Base-by-base conservation (phyloP, 805 yeast genomes). In the Starmera quercuum region DNA sequence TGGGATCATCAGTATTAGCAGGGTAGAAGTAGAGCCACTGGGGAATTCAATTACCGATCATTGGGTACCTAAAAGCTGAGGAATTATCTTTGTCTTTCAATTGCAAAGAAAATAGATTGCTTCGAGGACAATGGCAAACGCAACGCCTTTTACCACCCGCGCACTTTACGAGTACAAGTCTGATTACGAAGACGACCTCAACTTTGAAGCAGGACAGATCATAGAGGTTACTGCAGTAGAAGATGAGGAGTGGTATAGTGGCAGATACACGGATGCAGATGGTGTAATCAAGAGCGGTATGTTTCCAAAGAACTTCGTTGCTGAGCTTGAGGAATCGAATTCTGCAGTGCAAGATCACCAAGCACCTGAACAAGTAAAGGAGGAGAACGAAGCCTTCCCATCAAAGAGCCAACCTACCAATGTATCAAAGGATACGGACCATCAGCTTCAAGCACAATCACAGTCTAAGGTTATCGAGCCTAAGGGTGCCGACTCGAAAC, bases 241-340 rank as follows among this genome's bases (percentile, higher is more conserved):
- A 45, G 97, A 90, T 55, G 95, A 78, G 6, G 95, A 88, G 42
- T 92, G 97, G 97, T 82, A 74, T 51, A 64, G 71, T 26, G 98
- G 98, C 4, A 61, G 66, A 5, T 82, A 71, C 46, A 49, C 47
- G 4, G 71, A 62, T 39, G 24, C 37, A 2, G 27, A 35, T 14
- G 84, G 84, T 5, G 49, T 41, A 8, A 28, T 45, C 18, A 58
- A 61, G 29, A 58, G 71, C 15, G 98, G 98, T 7, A 78, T 88
- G 63, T 92, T 92, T 48, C 98, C 98, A 4, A 75, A 72, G 53
- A 77, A 75, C 50, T 90, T 85, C 61, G 97, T 90, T 5, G 74
- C 40, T 13, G 48, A 30, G 4, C 16, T 17, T 14, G 8, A 11
- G 5, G 9, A n/a, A 23, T 14, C 26, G 13, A 23, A 18, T 28